Evolutionary conservation across 108 stramenopile species (phyloP).

Genomic region (Cyclotella choctawhatcheeana): DNA sequence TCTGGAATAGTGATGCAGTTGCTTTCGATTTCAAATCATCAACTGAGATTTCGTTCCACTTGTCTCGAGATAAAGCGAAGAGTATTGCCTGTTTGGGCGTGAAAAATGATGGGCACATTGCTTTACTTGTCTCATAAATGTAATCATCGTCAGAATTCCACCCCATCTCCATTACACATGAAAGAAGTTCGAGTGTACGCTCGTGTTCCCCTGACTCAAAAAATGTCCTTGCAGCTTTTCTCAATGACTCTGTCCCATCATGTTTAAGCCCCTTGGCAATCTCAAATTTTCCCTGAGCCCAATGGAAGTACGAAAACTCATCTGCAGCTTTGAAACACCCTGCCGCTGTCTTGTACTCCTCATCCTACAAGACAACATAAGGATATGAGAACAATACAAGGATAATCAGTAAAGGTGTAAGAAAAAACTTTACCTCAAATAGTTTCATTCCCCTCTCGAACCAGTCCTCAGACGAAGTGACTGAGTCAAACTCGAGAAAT

Average conservation of each 20-base stretch:
- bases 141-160: slow-evolving; percentile 18
- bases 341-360: slow-evolving; percentile 27
- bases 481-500: slow-evolving; percentile 26
- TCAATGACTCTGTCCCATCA: slow-evolving; percentile 13
- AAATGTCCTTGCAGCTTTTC: slow-evolving; percentile 5
- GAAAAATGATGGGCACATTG: slow-evolving; percentile 4
- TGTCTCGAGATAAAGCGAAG: slow-evolving; percentile 10
- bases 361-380: slow-evolving; percentile 14
- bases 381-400: not conserved
- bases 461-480: slow-evolving; percentile 27
- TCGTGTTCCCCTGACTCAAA: slow-evolving; percentile 16
- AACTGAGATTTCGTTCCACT: slow-evolving; percentile 15
- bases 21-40: slow-evolving; percentile 5
- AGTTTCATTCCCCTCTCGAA: slow-evolving; percentile 10
- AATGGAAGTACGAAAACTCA: slow-evolving; percentile 19
- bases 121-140: slow-evolving; percentile 14
- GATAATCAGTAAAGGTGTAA: no score
- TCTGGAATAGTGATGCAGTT: not conserved
- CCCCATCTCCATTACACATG: slow-evolving; percentile 5
- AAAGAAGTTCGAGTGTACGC: slow-evolving; percentile 12
- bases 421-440: slow-evolving; percentile 27
- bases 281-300: slow-evolving; percentile 13
- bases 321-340: slow-evolving; percentile 31
- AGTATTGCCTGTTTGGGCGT: slow-evolving; percentile 4
- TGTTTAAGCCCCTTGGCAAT: not conserved